These are phyloP conservation scores for Alternaria ventricosa DNA, from an alignment of 2,329 filamentous ascomycete genomes.

Conservation along the genomic window DNA sequence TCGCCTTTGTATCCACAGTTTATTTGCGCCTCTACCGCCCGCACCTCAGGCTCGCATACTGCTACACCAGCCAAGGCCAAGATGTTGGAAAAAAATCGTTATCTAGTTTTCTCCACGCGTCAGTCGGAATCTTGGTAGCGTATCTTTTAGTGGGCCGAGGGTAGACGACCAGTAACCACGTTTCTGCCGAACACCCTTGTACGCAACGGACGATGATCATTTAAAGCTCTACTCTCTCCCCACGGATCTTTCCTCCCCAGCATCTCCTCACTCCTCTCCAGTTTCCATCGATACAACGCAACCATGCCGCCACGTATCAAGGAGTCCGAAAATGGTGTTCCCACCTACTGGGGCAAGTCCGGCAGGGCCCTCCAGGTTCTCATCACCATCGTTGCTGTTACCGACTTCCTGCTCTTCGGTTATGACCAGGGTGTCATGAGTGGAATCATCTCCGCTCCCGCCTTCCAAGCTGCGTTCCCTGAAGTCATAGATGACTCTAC, in stretches of 20 bases:
- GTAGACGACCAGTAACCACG: constrained; percentile 16
- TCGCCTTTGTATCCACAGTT: constrained; percentile 35
- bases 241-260: constrained; percentile 23
- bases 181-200: constrained; percentile 23
- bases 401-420: constrained; percentile 58
- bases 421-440: constrained; percentile 55
- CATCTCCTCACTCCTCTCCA: constrained; percentile 30
- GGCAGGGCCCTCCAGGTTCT: constrained; percentile 39
- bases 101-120: constrained; percentile 38
- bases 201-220: constrained; percentile 24
- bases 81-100: constrained; percentile 34
- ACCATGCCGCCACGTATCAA: constrained; percentile 34
- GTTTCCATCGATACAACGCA: constrained; percentile 23
- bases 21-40: constrained; percentile 34
- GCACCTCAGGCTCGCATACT: constrained; percentile 25
- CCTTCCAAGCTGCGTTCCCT: constrained; percentile 47
- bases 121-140: constrained; percentile 26
- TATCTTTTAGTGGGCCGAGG: constrained; percentile 28
- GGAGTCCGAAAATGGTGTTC: constrained; percentile 31
- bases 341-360: constrained; percentile 40
- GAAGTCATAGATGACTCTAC: constrained; percentile 45
- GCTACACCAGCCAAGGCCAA: constrained; percentile 40
- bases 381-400: constrained; percentile 53
- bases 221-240: constrained; percentile 34
- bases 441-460: constrained; percentile 49